Evolutionary conservation across 1,284 basidiomycete species (phyloP).

Genomic region (Clitocybe nebularis): DNA sequence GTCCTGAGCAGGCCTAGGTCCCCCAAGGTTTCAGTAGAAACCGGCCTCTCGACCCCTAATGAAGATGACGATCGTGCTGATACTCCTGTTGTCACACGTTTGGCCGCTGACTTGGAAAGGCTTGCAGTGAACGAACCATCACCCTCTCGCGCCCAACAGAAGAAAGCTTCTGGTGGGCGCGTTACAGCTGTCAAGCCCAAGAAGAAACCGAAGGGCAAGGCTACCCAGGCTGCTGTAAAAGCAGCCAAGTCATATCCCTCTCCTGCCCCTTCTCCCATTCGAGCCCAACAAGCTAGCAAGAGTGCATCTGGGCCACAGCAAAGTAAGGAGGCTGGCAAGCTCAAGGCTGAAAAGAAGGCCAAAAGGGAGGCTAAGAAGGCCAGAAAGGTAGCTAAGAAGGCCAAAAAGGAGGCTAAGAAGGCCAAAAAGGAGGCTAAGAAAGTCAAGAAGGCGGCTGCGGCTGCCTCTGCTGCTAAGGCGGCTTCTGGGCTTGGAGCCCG

Average conservation of each 20-base stretch:
- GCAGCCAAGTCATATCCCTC: constrained; percentile 9
- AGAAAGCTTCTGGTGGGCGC: neutral
- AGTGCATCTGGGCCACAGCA: no score
- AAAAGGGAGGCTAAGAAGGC: no score
- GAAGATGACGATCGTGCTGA: constrained; percentile 12
- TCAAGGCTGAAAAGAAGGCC: neutral
- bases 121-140: constrained; percentile 7
- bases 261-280: constrained; percentile 10
- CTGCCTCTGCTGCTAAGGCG: constrained; percentile 1
- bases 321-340: no score
- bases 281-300: constrained; percentile 1
- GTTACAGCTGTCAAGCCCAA: neutral
- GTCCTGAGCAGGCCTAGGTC: constrained; percentile 32
- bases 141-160: neutral
- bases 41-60: constrained; percentile 18
- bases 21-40: constrained; percentile 9
- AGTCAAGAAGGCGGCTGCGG: constrained; percentile 9
- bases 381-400: neutral
- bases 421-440: constrained; percentile 15
- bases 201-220: constrained; percentile 12
- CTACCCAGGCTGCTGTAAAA: constrained; percentile 9
- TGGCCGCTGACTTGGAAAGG: constrained; percentile 9
- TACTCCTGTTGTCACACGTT: constrained; percentile 8
- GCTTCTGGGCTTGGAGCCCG: constrained; percentile 29
- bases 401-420: constrained; percentile 5